Base-by-base conservation (phyloP, 2,329 filamentous ascomycete genomes). In the Talaromyces sp. region DNA sequence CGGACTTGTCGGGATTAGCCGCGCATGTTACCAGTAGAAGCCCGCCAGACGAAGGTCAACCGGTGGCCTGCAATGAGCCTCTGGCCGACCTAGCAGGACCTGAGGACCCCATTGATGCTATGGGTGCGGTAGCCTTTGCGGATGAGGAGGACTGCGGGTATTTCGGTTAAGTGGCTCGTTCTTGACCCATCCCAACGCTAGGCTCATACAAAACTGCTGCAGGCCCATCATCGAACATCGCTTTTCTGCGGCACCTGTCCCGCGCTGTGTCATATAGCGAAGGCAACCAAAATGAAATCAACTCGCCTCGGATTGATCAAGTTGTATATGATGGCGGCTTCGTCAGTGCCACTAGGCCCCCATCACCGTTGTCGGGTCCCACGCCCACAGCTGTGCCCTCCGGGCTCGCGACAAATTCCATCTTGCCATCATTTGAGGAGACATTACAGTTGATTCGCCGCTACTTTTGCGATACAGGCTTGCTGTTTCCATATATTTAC, bases 71-170 rank as follows among this genome's bases (percentile, higher is more conserved):
- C 39, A 44, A 44, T 19, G 58, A 30, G 15, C 39, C 55, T 7
- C 59, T 61, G 10, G 52, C 64, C 19, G 63, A 66, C 33, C 61
- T 69, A 1, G 58, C 56, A 15, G 64, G 58, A 11, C 59, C 60
- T 25, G 68, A 69, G 53, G 69, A 72, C 59, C 67, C 71, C 25
- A 65, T 73, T 3, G 74, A 76, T 67, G 74, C 67, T 25, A 78
- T 75, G 69, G 72, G 69, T 13, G 70, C 71, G 13, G 70, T 72
- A 27, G 70, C 66, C 0, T 76, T 77, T 47, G 71, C 73, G 0
- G 69, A 76, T 52, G 75, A 77, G 55, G 69, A 73, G 52, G 72
- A 74, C 32, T 72, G 66, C 4, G 73, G 70, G 7, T 76, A 72
- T 58, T 75, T 76, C 56, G 77, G 75, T 70, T 65, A n/a, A 32